phyloP scores from a whole-genome alignment of 1,139 yeast genomes.

The Yamadazyma membranifaciens region DNA sequence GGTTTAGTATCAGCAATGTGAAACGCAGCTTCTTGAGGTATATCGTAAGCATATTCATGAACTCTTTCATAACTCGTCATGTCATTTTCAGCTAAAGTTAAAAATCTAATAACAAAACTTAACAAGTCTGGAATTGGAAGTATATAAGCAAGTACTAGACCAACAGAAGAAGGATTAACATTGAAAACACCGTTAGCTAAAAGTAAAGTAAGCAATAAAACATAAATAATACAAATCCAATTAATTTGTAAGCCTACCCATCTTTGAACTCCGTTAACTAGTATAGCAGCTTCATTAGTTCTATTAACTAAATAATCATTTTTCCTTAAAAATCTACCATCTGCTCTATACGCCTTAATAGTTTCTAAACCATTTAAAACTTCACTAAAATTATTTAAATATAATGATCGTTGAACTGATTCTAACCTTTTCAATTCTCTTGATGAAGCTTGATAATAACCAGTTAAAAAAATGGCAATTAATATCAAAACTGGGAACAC shows the following conservation, averaged over 20 bases:
- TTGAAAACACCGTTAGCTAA: slow-evolving; percentile 66
- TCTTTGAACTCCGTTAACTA: slow-evolving; percentile 70
- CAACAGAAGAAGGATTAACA: slow-evolving; percentile 66
- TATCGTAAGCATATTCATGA: slow-evolving; percentile 57
- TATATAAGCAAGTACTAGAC: slow-evolving; percentile 66
- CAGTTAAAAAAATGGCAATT: slow-evolving; percentile 49
- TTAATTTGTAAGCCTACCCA: slow-evolving; percentile 76
- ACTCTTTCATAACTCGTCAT: slow-evolving; percentile 85
- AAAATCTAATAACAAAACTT: slow-evolving; percentile 50
- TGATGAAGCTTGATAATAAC: slow-evolving; percentile 50
- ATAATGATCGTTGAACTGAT: slow-evolving; percentile 36
- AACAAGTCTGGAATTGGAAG: slow-evolving; percentile 51
- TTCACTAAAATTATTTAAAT: slow-evolving; percentile 68
- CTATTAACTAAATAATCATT: slow-evolving; percentile 52
- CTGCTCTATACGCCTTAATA: slow-evolving; percentile 59
- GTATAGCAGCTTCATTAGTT: slow-evolving; percentile 71
- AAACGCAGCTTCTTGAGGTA: slow-evolving; percentile 43
- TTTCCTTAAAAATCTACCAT: slow-evolving; percentile 48
- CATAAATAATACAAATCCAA: slow-evolving; percentile 46
- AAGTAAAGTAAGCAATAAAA: slow-evolving; percentile 53
- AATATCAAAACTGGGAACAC: slow-evolving; percentile 41
- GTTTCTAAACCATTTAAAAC: slow-evolving; percentile 69
- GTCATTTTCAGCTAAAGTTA: slow-evolving; percentile 76
- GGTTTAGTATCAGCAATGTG: slow-evolving; percentile 57
- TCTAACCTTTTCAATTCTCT: slow-evolving; percentile 44